Conservation (phyloP, 2,329 filamentous ascomycete species). For the Cladobotryum mycophilum region DNA sequence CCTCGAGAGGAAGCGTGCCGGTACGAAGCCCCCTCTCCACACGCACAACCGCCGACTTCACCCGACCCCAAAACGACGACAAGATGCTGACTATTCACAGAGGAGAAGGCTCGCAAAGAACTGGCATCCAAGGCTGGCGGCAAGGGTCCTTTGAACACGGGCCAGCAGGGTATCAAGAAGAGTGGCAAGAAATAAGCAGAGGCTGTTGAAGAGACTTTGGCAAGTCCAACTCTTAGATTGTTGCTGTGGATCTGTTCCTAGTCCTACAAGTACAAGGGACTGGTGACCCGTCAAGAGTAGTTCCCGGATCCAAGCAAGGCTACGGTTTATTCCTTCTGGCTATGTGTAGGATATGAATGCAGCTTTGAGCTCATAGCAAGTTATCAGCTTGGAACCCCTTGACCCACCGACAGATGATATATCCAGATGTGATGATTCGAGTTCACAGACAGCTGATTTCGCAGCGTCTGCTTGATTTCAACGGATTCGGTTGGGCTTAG, state of each 20-base stretch:
- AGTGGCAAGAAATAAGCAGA: slow-evolving; percentile 81
- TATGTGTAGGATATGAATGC: too few relatives aligned
- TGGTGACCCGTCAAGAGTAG: too few relatives aligned
- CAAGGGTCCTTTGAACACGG: slow-evolving; percentile 83
- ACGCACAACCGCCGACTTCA: neutral
- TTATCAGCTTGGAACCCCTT: too few relatives aligned
- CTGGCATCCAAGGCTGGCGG: slow-evolving; percentile 74
- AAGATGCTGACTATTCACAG: slow-evolving; percentile 35
- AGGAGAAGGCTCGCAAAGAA: slow-evolving; percentile 81
- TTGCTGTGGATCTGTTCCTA: neutral
- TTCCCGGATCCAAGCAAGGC: too few relatives aligned
- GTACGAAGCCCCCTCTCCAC: slow-evolving; percentile 45
- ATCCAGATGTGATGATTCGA: too few relatives aligned
- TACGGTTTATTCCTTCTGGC: too few relatives aligned
- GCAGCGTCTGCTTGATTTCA: too few relatives aligned
- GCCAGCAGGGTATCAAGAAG: slow-evolving; percentile 91
- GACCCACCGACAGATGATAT: too few relatives aligned
- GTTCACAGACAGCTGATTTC: too few relatives aligned
- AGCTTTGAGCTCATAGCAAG: too few relatives aligned
- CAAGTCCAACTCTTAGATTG: slow-evolving; percentile 4
- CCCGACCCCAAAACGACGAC: neutral
- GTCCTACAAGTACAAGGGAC: too few relatives aligned
- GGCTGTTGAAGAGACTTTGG: neutral
- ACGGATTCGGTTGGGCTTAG: too few relatives aligned
- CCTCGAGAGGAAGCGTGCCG: slow-evolving; percentile 76